phyloP scores from a whole-genome alignment of 139 green algal genomes.

The Chlorella sp. region DNA sequence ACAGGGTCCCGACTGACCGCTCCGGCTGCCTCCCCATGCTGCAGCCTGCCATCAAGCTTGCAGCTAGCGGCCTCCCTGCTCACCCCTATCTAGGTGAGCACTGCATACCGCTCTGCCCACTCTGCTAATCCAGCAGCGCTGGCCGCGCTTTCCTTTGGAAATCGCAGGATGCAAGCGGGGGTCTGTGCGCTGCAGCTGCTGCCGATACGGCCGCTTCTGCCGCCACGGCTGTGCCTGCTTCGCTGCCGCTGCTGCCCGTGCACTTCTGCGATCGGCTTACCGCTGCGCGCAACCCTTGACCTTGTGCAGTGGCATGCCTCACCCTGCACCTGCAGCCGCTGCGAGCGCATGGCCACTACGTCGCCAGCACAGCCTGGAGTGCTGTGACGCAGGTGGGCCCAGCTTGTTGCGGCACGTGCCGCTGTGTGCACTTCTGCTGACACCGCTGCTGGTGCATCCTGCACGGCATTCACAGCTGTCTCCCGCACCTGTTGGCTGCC shows the following conservation, averaged over 20 bases:
- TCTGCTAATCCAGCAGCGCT: not conserved
- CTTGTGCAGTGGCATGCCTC: too few species aligned
- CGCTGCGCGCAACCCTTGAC: too few species aligned
- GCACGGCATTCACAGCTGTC: too few species aligned
- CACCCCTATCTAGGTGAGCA: slow-evolving; percentile 70
- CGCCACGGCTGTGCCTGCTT: not conserved
- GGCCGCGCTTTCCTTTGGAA: not conserved
- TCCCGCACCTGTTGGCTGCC: too few species aligned
- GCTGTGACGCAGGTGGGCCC: slow-evolving; percentile 52
- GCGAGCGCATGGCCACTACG: slow-evolving; percentile 43
- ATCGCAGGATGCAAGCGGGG: not conserved
- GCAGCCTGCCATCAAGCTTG: slow-evolving; percentile 63
- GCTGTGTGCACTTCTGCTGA: too few species aligned
- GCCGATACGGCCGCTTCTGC: not conserved
- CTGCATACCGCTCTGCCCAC: not conserved
- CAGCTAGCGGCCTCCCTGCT: slow-evolving; percentile 69
- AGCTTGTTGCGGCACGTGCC: too few species aligned
- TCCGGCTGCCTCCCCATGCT: too few species aligned
- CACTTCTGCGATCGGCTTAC: too few species aligned
- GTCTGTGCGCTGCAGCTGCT: not conserved
- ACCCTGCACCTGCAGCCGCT: slow-evolving; percentile 19
- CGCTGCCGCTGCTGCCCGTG: not conserved
- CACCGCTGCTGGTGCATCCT: too few species aligned
- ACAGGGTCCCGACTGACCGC: not conserved
- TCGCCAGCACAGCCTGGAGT: slow-evolving; percentile 28